Evolutionary conservation across 768 basidiomycete species (phyloP), one percentile per base, ranked within the genome.

Genomic region (Cystofilobasidium bisporidii): DNA sequence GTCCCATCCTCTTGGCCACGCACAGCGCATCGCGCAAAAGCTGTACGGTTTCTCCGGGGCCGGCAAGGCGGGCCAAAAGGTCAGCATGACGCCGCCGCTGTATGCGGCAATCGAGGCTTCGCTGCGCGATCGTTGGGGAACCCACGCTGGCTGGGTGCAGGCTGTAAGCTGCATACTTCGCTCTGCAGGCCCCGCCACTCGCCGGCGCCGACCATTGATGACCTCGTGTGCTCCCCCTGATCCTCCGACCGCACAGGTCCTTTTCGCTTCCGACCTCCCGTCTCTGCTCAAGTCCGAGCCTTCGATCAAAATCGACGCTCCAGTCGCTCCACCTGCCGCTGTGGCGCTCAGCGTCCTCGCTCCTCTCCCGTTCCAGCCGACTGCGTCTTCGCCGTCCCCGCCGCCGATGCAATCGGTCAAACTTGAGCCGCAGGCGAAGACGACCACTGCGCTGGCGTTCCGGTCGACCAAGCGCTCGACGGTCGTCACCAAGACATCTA

Each of bases 91-190:
- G 0, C 85, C 88, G 0, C 86, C 83, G 70, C 74, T 92, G 22
- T 91, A 93, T 73, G 84, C 86, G 12, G 83, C 85, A 66, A 81
- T 94, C 30, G 85, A 82, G 70, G 72, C 76, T 12, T 86, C 82
- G 72, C 78, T 94, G 8, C 75, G 80, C 1, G 72, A 77, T 0
- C 80, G 85, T 0, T 96, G 92, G 92, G 90, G 89, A 1, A 80
- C 84, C 1, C 85, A 87, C 73, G 90, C 90, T 6, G 91, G 92
- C 22, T 94, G 91, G 91, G 87, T 88, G 0, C 92, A 94, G 74
- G 84, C 86, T 0, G 89, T 90, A 68, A 58, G 64, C 53, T n/a
- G 24, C 22, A 0, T 22, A 30, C 43, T n/a, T 43, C 28, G 41
- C 17, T 36, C 5, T 50, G 20, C 60, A 9, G 33, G 30, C 26